Conservation (phyloP, 2,329 filamentous ascomycete genomes). For the Fusarium stilboides region DNA sequence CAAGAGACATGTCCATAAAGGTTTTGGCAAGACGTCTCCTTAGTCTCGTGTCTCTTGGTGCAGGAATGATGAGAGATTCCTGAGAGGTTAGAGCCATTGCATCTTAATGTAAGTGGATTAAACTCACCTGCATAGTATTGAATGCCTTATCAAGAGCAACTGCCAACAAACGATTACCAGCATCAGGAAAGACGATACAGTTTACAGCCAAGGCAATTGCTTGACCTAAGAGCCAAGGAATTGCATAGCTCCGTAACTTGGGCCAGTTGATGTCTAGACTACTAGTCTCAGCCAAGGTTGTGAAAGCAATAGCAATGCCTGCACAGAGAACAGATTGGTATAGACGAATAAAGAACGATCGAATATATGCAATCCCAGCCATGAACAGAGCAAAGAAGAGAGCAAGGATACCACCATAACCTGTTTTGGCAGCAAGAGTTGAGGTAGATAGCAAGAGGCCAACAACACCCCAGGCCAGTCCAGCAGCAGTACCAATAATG, state of each 20-base stretch:
- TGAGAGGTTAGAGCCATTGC: slow-evolving; percentile 16
- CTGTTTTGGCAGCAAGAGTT: slow-evolving; percentile 60
- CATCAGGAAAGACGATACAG: slow-evolving; percentile 66
- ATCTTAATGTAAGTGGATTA: no score
- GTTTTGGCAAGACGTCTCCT: slow-evolving; percentile 64
- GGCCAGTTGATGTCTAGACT: slow-evolving; percentile 61
- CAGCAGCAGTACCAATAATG: slow-evolving; percentile 66
- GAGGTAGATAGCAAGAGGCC: slow-evolving; percentile 69
- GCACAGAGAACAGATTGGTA: slow-evolving; percentile 70
- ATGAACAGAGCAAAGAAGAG: slow-evolving; percentile 70
- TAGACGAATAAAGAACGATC: slow-evolving; percentile 69
- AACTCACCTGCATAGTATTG: slow-evolving; percentile 61
- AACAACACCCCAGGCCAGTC: slow-evolving; percentile 69
- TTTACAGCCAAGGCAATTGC: slow-evolving; percentile 67
- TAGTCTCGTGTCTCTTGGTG: slow-evolving; percentile 49
- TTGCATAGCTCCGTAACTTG: slow-evolving; percentile 66
- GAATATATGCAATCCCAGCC: slow-evolving; percentile 65
- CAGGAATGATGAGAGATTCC: slow-evolving; percentile 54
- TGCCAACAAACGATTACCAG: slow-evolving; percentile 68
- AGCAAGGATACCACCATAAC: slow-evolving; percentile 70
- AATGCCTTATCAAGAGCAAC: slow-evolving; percentile 64
- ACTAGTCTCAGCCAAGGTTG: slow-evolving; percentile 66
- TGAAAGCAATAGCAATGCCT: slow-evolving; percentile 69
- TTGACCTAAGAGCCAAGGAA: slow-evolving; percentile 71
- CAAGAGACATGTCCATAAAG: slow-evolving; percentile 70